phyloP scores from a whole-genome alignment of 495 filamentous ascomycete species.

The Talaromyces proteolyticus region DNA sequence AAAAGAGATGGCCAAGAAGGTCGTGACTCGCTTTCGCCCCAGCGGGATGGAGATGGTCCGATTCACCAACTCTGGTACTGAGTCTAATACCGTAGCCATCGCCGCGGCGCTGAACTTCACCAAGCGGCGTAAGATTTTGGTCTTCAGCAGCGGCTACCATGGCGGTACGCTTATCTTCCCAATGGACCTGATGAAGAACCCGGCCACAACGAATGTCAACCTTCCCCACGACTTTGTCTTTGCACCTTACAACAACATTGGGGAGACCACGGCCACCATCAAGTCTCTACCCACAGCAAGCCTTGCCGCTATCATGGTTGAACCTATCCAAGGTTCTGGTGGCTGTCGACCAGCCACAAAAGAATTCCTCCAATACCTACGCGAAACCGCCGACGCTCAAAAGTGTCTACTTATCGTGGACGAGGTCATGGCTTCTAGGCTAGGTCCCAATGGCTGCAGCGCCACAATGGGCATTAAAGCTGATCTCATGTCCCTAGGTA shows the following conservation, averaged over 20 bases:
- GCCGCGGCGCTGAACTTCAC: conserved; percentile 21
- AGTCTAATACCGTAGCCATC: conserved; percentile 30
- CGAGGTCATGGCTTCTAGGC: conserved; percentile 59
- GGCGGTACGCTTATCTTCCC: conserved; percentile 14
- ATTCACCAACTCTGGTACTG: conserved; percentile 34
- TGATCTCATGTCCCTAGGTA: conserved; percentile 57
- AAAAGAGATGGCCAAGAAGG: conserved; percentile 19
- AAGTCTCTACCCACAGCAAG: conserved; percentile 13
- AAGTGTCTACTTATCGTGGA: conserved; percentile 54
- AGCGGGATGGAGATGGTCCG: conserved; percentile 24
- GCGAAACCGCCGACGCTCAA: conserved; percentile 21
- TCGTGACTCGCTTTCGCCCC: conserved; percentile 15
- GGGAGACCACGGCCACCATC: conserved; percentile 10
- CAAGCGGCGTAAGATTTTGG: conserved; percentile 20
- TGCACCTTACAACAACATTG: conserved; percentile 35
- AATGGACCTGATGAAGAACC: background rate
- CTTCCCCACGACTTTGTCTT: conserved; percentile 40
- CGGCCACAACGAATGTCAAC: conserved; percentile 8
- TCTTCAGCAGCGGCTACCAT: conserved; percentile 23
- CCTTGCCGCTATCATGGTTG: conserved; percentile 52
- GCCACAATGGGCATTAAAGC: conserved; percentile 35
- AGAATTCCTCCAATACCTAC: conserved; percentile 39
- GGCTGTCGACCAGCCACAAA: conserved; percentile 38
- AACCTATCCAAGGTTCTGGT: conserved; percentile 52
- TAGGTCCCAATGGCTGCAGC: conserved; percentile 42